Percentiles rank a stretch among this genome's conserved stretches.
phyloP scores from a whole-genome alignment of 768 basidiomycete genomes.

The Lepiota subincarnata region DNA sequence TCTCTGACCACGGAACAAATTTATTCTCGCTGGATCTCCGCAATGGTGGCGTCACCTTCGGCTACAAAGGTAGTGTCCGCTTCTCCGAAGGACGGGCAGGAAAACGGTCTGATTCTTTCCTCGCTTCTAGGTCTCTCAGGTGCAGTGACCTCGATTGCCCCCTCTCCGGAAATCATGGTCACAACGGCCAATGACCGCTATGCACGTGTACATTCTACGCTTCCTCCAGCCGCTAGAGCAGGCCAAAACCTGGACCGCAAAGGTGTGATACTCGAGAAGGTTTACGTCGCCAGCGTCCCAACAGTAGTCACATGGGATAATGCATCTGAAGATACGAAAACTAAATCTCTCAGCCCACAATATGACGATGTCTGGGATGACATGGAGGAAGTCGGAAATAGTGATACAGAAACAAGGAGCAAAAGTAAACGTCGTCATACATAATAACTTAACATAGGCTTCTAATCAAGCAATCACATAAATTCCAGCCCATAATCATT shows the following conservation, averaged over 20 bases:
- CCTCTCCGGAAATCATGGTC: constrained; percentile 48
- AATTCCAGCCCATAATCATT: constrained; percentile 17
- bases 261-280: constrained; percentile 59
- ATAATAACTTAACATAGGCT: background rate
- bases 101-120: background rate
- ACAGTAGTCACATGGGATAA: constrained; percentile 63
- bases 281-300: constrained; percentile 58
- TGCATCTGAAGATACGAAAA: constrained; percentile 18
- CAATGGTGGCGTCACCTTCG: constrained; percentile 58
- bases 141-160: constrained; percentile 60
- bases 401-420: constrained; percentile 8
- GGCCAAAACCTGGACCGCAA: constrained; percentile 52
- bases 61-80: constrained; percentile 54
- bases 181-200: constrained; percentile 70
- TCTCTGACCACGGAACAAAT: constrained; percentile 61
- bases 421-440: constrained; percentile 13
- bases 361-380: constrained; percentile 68
- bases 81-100: background rate
- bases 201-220: constrained; percentile 62
- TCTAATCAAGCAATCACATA: too few species aligned
- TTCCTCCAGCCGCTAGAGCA: constrained; percentile 42
- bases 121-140: constrained; percentile 60
- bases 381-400: constrained; percentile 47
- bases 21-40: constrained; percentile 67
- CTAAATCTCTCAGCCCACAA: constrained; percentile 41